Percentiles rank a stretch among this genome's conserved stretches.
phyloP scores from a whole-genome alignment of 179 eudicot genomes.

The Beta corolliflora region DNA sequence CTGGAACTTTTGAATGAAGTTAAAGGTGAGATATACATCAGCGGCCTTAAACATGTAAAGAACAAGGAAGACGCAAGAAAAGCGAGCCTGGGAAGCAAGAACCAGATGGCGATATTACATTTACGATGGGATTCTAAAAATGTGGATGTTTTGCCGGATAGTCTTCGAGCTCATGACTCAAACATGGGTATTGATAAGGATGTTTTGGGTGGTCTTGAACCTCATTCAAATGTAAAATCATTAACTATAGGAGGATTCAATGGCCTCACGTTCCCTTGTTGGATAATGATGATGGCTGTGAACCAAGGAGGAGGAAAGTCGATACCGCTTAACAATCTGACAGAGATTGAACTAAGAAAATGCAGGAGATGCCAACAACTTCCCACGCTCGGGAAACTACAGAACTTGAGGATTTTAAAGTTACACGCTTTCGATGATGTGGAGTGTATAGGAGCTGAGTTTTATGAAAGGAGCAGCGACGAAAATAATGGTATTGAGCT shows the following conservation, averaged over 20 bases:
- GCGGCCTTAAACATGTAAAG: conserved; percentile 14
- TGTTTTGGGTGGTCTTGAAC: conserved; percentile 16
- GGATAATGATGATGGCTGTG: conserved; percentile 20
- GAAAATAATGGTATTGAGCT: no score
- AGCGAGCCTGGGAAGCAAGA: conserved; percentile 1
- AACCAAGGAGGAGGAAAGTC: not conserved
- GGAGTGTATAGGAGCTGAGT: not conserved
- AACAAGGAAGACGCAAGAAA: conserved; percentile 4
- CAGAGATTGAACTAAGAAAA: not conserved
- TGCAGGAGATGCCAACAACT: conserved; percentile 20
- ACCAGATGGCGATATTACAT: not conserved
- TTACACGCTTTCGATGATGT: not conserved
- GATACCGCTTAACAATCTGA: conserved; percentile 15
- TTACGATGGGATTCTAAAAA: not conserved
- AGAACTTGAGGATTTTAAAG: not conserved
- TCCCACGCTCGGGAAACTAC: conserved; percentile 18
- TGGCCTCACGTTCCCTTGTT: not conserved
- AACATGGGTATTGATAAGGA: conserved; percentile 1
- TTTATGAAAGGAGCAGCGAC: not conserved
- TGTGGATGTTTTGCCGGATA: no score
- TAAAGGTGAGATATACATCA: not conserved
- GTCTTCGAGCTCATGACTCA: no score
- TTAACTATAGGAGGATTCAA: not conserved
- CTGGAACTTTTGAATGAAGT: not conserved
- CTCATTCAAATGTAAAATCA: conserved; percentile 10